phyloP scores from a whole-genome alignment of 129 eudicot genomes.

The Calendula officinalis region DNA sequence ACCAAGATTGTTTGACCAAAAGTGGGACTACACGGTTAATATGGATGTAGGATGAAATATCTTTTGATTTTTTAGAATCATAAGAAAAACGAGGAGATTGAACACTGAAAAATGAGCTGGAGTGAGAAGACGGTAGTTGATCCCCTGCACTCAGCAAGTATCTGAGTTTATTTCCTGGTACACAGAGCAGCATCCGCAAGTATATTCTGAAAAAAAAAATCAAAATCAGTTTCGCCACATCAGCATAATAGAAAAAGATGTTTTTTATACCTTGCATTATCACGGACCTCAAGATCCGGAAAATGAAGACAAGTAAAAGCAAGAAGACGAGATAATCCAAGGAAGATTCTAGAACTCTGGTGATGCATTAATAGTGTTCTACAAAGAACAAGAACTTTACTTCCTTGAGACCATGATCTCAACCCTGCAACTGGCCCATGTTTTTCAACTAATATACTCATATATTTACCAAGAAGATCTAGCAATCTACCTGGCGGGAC shows the following conservation, averaged over 20 bases:
- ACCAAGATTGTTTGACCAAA: constrained; percentile 91
- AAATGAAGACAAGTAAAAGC: constrained; percentile 65
- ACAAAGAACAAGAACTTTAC: constrained; percentile 82
- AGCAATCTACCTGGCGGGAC: constrained; percentile 76
- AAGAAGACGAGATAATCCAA: constrained; percentile 75
- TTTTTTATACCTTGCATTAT: constrained; percentile 71
- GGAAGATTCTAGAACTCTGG: constrained; percentile 72
- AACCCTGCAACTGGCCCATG: constrained; percentile 85
- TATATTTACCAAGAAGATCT: constrained; percentile 61
- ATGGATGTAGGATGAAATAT: constrained; percentile 69
- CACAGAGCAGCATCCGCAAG: constrained; percentile 81
- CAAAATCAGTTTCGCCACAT: constrained; percentile 2
- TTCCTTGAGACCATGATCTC: constrained; percentile 89
- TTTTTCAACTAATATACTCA: constrained; percentile 52
- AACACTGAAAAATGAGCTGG: constrained; percentile 56
- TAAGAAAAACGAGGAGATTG: constrained; percentile 57
- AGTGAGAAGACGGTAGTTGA: constrained; percentile 59
- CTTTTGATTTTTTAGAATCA: constrained; percentile 51
- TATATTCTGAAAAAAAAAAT: constrained; percentile 57
- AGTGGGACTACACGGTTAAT: constrained; percentile 70
- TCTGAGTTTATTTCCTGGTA: constrained; percentile 87
- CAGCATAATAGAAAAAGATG: constrained; percentile 7
- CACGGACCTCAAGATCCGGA: constrained; percentile 98
- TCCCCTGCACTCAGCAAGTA: constrained; percentile 59
- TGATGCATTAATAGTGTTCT: constrained; percentile 90